A percentile compares a stretch with the other conserved stretches of the same genome.
Evolutionary conservation across 1,284 basidiomycete species (phyloP).

Genomic region (Tremellales sp.): DNA sequence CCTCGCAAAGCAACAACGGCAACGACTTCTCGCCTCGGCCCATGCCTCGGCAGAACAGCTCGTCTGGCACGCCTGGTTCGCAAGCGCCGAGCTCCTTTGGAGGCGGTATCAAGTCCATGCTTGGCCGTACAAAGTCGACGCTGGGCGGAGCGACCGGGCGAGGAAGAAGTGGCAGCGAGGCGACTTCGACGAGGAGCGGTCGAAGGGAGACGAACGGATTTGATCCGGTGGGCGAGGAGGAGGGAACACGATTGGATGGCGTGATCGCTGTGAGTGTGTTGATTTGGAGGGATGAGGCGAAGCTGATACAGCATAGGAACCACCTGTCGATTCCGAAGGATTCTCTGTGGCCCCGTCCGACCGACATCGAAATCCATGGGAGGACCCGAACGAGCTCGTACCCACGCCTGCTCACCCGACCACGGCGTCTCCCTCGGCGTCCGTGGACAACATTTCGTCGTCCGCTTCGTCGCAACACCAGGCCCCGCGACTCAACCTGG

Average conservation of each 20-base stretch:
- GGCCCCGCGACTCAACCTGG: conserved; percentile 34
- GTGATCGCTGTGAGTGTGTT: conserved; percentile 5
- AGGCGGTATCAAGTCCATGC: conserved; percentile 48
- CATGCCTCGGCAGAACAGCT: conserved; percentile 27
- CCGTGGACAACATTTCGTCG: conserved; percentile 21
- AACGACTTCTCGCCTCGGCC: conserved; percentile 37
- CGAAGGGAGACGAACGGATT: conserved; percentile 11
- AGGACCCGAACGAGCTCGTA: conserved; percentile 36
- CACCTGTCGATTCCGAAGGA: conserved; percentile 52
- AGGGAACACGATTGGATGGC: conserved; percentile 5
- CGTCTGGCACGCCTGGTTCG: conserved; percentile 12
- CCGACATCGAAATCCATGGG: conserved; percentile 52
- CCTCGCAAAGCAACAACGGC: conserved; percentile 7
- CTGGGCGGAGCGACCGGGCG: conserved; percentile 18
- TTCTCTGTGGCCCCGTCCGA: conserved; percentile 54
- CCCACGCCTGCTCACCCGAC: conserved; percentile 19
- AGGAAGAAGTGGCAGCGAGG: conserved; percentile 27
- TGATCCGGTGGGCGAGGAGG: conserved; percentile 23
- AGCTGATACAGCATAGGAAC: conserved; percentile 12
- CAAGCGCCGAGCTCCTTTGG: conserved; percentile 20
- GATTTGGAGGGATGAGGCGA: background rate
- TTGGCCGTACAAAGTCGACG: conserved; percentile 43
- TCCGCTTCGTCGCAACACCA: conserved; percentile 15
- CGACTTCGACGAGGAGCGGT: conserved; percentile 27
- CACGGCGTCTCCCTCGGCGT: conserved; percentile 20